phyloP scores from a whole-genome alignment of 2,329 filamentous ascomycete species.

The Trichoderma simmonsii region DNA sequence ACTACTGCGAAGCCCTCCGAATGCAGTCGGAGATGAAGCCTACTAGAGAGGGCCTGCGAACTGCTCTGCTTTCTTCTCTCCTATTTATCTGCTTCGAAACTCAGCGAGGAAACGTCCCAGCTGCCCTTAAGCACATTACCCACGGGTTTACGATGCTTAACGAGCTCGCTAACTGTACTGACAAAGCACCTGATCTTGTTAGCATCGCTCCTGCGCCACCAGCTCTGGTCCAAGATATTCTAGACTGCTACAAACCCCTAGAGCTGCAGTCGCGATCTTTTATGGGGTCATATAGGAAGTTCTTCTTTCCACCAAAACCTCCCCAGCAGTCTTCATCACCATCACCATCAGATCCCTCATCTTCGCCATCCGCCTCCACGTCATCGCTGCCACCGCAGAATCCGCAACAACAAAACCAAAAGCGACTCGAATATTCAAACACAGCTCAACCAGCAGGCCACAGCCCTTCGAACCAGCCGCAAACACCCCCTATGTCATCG shows the following conservation, averaged over 20 bases:
- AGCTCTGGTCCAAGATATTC: conserved; percentile 36
- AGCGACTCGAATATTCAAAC: neutral
- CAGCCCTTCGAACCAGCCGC: conserved; percentile 29
- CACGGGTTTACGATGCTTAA: conserved; percentile 42
- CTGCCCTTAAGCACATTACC: conserved; percentile 40
- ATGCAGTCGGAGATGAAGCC: conserved; percentile 38
- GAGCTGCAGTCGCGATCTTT: conserved; percentile 40
- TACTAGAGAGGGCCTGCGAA: conserved; percentile 36
- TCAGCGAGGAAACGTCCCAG: conserved; percentile 39
- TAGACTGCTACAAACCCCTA: conserved; percentile 39
- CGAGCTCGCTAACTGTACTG: conserved; percentile 36
- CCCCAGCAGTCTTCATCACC: neutral
- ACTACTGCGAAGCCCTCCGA: conserved; percentile 42
- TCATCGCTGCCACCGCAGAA: neutral
- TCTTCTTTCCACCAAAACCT: conserved; percentile 30
- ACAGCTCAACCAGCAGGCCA: neutral
- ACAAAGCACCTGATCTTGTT: conserved; percentile 36
- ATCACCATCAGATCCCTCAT: neutral
- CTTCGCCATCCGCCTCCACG: neutral
- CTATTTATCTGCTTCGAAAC: conserved; percentile 43
- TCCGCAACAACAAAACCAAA: neutral
- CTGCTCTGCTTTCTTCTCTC: conserved; percentile 39
- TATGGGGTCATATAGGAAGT: conserved; percentile 37
- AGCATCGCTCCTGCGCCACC: conserved; percentile 38
- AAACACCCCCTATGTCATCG: conserved; percentile 25